Evolutionary conservation across 352 stramenopile species (phyloP).

Genomic region (Pythium grandisporangium): DNA sequence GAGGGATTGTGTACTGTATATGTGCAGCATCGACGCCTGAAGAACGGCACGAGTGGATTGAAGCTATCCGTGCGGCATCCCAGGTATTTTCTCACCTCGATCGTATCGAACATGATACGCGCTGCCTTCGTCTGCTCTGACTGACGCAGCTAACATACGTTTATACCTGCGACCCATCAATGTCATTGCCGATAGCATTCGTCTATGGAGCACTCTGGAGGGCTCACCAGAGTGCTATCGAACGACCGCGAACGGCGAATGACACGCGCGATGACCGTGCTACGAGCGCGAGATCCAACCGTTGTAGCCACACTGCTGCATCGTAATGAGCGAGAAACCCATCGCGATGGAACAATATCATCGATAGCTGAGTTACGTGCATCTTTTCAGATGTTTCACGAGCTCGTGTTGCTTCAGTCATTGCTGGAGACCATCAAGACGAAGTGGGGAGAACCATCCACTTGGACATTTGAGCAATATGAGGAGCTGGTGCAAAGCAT

Average conservation of each 20-base stretch:
- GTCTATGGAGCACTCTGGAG: too few relatives aligned
- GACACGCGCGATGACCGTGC: constrained; percentile 14
- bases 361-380: constrained; percentile 34
- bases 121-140: too few relatives aligned
- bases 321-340: constrained; percentile 3
- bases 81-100: constrained; percentile 15
- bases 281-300: constrained; percentile 16
- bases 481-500: constrained; percentile 53
- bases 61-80: constrained; percentile 36
- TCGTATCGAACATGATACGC: background rate
- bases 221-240: constrained; percentile 22
- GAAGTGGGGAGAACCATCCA: constrained; percentile 31
- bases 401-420: constrained; percentile 55
- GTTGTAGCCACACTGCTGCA: constrained; percentile 15
- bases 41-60: constrained; percentile 56
- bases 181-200: too few relatives aligned
- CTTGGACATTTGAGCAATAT: constrained; percentile 48
- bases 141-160: too few relatives aligned
- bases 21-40: constrained; percentile 23
- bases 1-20: constrained; percentile 1
- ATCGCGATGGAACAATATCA: constrained; percentile 9
- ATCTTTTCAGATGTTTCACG: constrained; percentile 63
- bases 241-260: constrained; percentile 45
- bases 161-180: too few relatives aligned
- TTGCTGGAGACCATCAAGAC: constrained; percentile 29